phyloP scores from a whole-genome alignment of 768 basidiomycete genomes.

The Mycena pura region DNA sequence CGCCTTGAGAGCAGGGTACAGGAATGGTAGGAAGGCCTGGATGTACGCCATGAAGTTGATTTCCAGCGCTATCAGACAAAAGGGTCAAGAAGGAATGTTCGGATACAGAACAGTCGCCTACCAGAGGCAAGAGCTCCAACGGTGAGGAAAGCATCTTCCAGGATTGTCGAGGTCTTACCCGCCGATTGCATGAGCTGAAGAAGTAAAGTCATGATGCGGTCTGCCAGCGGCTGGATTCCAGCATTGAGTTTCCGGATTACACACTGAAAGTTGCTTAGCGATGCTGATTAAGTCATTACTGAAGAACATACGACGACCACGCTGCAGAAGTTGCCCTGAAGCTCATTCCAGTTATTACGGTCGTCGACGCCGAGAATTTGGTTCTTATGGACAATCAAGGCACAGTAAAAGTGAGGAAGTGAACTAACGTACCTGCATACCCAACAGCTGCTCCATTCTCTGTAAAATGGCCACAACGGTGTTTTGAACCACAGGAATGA shows the following conservation, averaged over 20 bases:
- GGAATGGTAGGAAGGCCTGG: constrained; percentile 81
- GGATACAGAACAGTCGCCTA: constrained; percentile 39
- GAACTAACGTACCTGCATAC: constrained; percentile 69
- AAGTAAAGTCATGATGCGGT: constrained; percentile 93
- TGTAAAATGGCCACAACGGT: constrained; percentile 83
- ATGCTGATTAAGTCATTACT: neutral
- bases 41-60: constrained; percentile 83
- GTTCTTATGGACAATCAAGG: constrained; percentile 54
- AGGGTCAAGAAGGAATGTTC: neutral
- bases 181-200: constrained; percentile 86
- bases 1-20: constrained; percentile 88
- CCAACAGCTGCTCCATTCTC: constrained; percentile 88
- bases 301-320: constrained; percentile 75
- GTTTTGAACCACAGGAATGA: constrained; percentile 80
- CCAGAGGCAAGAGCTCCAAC: constrained; percentile 87
- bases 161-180: constrained; percentile 91
- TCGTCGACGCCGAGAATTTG: constrained; percentile 96
- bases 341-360: constrained; percentile 98
- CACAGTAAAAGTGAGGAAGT: neutral
- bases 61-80: constrained; percentile 65
- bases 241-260: constrained; percentile 84
- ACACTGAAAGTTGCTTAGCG: constrained; percentile 51
- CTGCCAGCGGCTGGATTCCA: constrained; percentile 86
- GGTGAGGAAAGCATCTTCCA: constrained; percentile 96
- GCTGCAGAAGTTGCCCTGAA: constrained; percentile 94